These are phyloP conservation scores for Fomitopsis palustris DNA, from an alignment of 1,284 basidiomycete genomes.

Conservation along the genomic window DNA sequence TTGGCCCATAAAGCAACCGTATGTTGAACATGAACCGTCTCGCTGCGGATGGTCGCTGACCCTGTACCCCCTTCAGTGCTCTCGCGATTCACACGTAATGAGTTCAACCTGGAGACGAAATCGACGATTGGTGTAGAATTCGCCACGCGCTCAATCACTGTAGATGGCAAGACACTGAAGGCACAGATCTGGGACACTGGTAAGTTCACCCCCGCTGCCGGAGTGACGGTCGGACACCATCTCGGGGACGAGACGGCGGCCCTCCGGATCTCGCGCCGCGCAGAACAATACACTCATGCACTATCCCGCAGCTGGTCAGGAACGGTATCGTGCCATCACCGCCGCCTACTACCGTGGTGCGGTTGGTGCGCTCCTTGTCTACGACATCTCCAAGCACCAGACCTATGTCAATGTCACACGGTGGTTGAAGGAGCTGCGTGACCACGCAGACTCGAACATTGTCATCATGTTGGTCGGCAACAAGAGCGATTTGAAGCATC, in stretches of 20 bases:
- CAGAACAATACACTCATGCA: background rate
- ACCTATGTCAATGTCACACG: slow-evolving; percentile 95
- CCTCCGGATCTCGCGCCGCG: background rate
- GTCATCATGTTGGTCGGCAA: slow-evolving; percentile 95
- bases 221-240: background rate
- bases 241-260: background rate
- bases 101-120: slow-evolving; percentile 99
- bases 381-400: slow-evolving; percentile 93
- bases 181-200: slow-evolving; percentile 99
- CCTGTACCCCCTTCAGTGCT: slow-evolving; percentile 48
- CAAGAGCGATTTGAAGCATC: slow-evolving; percentile 98
- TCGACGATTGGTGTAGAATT: slow-evolving; percentile 99
- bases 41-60: background rate
- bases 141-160: slow-evolving; percentile 91
- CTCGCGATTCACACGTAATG: slow-evolving; percentile 97
- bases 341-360: slow-evolving; percentile 99
- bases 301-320: slow-evolving; percentile 83
- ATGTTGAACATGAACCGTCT: slow-evolving; percentile 6
- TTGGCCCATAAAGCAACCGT: slow-evolving; percentile 30
- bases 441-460: slow-evolving; percentile 91
- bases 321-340: slow-evolving; percentile 98
- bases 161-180: slow-evolving; percentile 97
- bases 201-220: slow-evolving; percentile 31
- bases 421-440: slow-evolving; percentile 98
- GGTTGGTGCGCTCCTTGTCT: slow-evolving; percentile 89